A percentile compares a stretch with the other conserved stretches of the same genome.
Evolutionary conservation across 1,284 basidiomycete species (phyloP).

Genomic region (Leccinum insigne): DNA sequence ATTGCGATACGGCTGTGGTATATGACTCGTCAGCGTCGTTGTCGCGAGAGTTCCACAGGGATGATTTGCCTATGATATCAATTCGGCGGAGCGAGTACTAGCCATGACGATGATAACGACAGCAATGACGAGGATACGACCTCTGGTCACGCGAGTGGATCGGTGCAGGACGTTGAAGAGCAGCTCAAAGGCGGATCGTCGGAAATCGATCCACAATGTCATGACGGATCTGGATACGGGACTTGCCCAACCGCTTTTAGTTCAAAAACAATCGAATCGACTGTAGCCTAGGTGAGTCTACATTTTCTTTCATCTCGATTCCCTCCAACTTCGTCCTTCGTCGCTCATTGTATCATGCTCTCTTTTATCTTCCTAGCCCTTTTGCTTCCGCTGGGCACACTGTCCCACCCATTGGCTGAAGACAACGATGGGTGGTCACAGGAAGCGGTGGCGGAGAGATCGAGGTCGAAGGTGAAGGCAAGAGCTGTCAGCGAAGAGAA

Average conservation of each 20-base stretch:
- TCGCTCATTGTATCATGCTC: no score
- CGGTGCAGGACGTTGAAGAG: conserved; percentile 3
- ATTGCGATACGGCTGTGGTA: conserved; percentile 3
- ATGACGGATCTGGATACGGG: conserved; percentile 12
- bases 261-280: no score
- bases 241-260: no score
- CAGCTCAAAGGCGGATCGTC: conserved; percentile 10
- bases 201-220: background rate
- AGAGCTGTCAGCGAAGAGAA: conserved; percentile 20
- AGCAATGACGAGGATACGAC: background rate
- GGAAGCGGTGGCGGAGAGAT: conserved; percentile 20
- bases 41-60: conserved; percentile 13
- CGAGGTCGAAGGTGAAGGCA: conserved; percentile 26
- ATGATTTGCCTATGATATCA: conserved; percentile 30
- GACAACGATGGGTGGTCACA: conserved; percentile 28
- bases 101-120: background rate
- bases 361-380: no score
- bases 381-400: no score
- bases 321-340: no score
- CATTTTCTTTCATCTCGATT: no score
- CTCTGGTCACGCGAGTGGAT: background rate
- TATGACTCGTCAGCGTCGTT: conserved; percentile 1
- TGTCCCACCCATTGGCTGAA: conserved; percentile 6
- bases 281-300: no score
- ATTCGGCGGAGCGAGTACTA: conserved; percentile 5